Percentiles rank a stretch among this genome's conserved stretches.
These are phyloP conservation scores for Flaveria bidentis DNA, from an alignment of 129 eudicot species.

Conservation along the genomic window DNA sequence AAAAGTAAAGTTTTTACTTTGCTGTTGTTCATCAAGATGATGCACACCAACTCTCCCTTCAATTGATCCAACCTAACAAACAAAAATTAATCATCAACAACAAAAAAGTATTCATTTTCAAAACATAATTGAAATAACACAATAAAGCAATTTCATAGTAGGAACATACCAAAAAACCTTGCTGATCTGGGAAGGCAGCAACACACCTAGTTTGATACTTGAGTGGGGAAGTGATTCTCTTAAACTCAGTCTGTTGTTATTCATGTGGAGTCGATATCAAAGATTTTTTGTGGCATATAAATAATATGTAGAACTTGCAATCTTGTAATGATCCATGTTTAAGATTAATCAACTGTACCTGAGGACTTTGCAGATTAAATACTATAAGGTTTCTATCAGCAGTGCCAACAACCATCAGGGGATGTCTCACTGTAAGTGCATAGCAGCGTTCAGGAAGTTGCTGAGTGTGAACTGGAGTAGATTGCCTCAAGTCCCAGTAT, in stretches of 20 bases:
- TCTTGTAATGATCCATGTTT: neutral
- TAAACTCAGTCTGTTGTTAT: constrained; percentile 70
- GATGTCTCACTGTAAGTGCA: constrained; percentile 76
- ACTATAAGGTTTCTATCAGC: constrained; percentile 82
- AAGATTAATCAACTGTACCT: constrained; percentile 46
- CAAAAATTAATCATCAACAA: constrained; percentile 3
- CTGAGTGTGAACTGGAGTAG: constrained; percentile 72
- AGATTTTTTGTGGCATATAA: neutral
- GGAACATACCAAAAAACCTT: constrained; percentile 83
- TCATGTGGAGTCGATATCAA: constrained; percentile 19
- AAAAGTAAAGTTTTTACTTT: constrained; percentile 87
- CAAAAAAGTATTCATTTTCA: neutral
- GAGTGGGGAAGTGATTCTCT: constrained; percentile 76
- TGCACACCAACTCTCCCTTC: constrained; percentile 99
- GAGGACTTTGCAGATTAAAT: constrained; percentile 85
- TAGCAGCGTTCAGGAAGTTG: constrained; percentile 93
- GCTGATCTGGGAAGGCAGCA: constrained; percentile 97
- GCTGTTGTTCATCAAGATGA: constrained; percentile 87
- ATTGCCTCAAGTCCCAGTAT: constrained; percentile 94
- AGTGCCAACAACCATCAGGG: constrained; percentile 92
- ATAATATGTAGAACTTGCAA: constrained; percentile 10
- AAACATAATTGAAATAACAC: neutral
- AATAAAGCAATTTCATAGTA: neutral
- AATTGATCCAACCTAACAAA: constrained; percentile 86
- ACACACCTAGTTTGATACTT: constrained; percentile 98